Conservation (phyloP, 1,284 basidiomycete species). For the Cryptococcus amylolentus region DNA sequence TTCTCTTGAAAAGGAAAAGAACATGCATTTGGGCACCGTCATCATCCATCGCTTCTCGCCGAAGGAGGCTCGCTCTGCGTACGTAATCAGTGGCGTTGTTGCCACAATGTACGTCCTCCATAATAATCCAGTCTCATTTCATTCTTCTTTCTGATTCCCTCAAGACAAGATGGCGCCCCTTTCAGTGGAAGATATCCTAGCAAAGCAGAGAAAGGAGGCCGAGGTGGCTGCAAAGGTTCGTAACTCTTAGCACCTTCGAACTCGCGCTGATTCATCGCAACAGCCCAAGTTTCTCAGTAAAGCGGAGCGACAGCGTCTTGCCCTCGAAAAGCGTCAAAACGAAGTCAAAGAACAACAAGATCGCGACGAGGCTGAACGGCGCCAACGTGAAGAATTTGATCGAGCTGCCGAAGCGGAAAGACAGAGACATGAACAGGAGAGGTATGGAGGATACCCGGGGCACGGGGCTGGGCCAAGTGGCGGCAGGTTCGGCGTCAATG, state of each 20-base stretch:
- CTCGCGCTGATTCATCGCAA: constrained; percentile 1
- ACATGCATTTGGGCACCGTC: too few species aligned
- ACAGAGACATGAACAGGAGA: constrained; percentile 50
- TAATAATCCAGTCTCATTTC: not conserved
- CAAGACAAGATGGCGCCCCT: constrained; percentile 35
- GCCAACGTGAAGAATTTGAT: constrained; percentile 48
- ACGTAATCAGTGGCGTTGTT: too few species aligned
- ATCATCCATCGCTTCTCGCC: too few species aligned
- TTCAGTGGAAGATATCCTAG: constrained; percentile 69
- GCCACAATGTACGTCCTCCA: too few species aligned
- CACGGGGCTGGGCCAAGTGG: not conserved
- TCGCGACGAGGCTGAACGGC: constrained; percentile 27
- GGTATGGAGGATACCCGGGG: constrained; percentile 31
- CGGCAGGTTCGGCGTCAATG: constrained; percentile 6
- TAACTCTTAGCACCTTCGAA: not conserved
- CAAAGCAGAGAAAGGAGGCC: constrained; percentile 79
- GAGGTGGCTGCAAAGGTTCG: constrained; percentile 80
- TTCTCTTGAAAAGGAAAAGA: not conserved
- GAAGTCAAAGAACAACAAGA: constrained; percentile 63
- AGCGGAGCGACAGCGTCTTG: constrained; percentile 57
- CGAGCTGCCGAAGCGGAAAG: constrained; percentile 67
- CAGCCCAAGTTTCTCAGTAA: constrained; percentile 33
- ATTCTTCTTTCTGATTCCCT: not conserved
- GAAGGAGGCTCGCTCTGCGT: too few species aligned
- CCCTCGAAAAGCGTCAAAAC: constrained; percentile 75